phyloP scores from a whole-genome alignment of 2,329 filamentous ascomycete genomes.

The Calonectria pseudoreteaudii region DNA sequence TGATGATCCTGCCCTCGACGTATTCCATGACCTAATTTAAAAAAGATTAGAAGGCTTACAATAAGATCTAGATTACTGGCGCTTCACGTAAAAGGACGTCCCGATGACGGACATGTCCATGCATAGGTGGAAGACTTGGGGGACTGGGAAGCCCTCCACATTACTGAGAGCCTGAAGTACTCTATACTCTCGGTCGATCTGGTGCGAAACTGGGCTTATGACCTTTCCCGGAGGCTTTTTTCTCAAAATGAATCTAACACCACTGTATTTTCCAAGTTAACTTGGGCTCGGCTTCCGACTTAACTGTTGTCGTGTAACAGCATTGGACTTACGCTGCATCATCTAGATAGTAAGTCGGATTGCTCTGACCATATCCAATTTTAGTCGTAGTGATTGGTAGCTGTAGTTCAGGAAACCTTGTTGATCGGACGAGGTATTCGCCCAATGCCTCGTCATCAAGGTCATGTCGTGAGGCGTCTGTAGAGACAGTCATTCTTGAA shows the following conservation, averaged over 20 bases:
- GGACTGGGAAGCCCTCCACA: conserved; percentile 22
- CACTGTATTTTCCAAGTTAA: not conserved
- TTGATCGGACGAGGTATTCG: not conserved
- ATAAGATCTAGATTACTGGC: not conserved
- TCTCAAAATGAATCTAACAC: conserved; percentile 19
- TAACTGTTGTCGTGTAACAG: not conserved
- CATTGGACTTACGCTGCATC: not conserved
- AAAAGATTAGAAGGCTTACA: not conserved
- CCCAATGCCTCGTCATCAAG: conserved; percentile 14
- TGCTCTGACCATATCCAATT: conserved; percentile 24
- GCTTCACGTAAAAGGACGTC: conserved; percentile 19
- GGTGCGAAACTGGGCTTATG: conserved; percentile 23
- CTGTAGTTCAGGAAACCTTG: not conserved
- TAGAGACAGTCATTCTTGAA: not conserved
- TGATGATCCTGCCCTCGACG: conserved; percentile 25
- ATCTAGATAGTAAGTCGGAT: conserved; percentile 24
- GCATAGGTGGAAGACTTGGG: conserved; percentile 21
- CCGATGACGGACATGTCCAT: conserved; percentile 20
- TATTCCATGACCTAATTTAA: conserved; percentile 20
- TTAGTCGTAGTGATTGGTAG: conserved; percentile 8
- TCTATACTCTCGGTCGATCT: conserved; percentile 25
- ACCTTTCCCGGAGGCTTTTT: conserved; percentile 26
- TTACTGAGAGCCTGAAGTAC: conserved; percentile 21
- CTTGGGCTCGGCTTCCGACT: not conserved
- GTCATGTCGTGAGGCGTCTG: not conserved